These are phyloP conservation scores for Aegle marmelos DNA, from an alignment of 345 rosid species.

Conservation along the genomic window DNA sequence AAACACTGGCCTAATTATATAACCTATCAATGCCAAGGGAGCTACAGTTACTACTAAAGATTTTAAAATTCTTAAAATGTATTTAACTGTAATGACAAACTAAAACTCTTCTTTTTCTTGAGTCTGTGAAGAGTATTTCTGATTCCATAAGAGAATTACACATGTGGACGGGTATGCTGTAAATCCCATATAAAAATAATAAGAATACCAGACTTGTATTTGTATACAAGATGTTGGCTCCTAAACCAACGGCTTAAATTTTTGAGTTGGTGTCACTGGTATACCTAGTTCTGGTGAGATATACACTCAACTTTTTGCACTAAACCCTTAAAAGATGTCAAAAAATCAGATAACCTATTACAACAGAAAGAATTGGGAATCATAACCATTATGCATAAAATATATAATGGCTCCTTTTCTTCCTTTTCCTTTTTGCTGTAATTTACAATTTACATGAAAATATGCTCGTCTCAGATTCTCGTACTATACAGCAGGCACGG, in stretches of 20 bases:
- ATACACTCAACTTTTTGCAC: not conserved
- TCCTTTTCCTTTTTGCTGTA: not conserved
- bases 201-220: not conserved
- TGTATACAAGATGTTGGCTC: not conserved
- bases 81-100: not conserved
- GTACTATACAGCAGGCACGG: conserved; percentile 95
- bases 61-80: not conserved
- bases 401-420: not conserved
- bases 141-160: not conserved
- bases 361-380: not conserved
- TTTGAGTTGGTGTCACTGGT: not conserved
- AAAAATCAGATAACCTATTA: not conserved
- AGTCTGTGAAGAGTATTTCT: not conserved
- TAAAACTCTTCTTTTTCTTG: not conserved
- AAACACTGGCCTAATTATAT: not conserved
- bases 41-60: not conserved
- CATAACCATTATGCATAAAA: not conserved
- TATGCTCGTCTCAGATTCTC: conserved; percentile 56
- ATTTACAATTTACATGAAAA: not conserved
- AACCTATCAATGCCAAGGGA: not conserved
- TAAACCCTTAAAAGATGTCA: not conserved
- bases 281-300: not conserved
- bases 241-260: not conserved
- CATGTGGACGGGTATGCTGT: not conserved
- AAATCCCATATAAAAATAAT: not conserved